Evolutionary conservation across 1,284 basidiomycete species (phyloP).

Genomic region (Limonomyces culmigenus): DNA sequence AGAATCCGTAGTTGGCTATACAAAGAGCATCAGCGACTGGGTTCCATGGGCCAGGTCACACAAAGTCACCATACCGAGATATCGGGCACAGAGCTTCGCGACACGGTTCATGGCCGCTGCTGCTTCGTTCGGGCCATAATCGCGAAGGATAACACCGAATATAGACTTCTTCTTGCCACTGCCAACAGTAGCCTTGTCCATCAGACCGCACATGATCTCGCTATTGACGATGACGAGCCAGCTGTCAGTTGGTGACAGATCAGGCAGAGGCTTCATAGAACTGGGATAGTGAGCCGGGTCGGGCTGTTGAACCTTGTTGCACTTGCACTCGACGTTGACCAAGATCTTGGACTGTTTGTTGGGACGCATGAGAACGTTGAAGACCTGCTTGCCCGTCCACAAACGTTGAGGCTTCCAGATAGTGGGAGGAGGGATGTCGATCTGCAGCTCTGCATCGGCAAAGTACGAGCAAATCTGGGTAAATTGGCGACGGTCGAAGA

Average conservation of each 20-base stretch:
- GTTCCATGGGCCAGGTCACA: not conserved
- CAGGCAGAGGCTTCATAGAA: slow-evolving; percentile 46
- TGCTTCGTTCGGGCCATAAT: slow-evolving; percentile 92
- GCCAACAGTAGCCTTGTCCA: slow-evolving; percentile 97
- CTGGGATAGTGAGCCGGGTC: slow-evolving; percentile 38
- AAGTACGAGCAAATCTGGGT: slow-evolving; percentile 95
- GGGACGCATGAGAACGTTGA: slow-evolving; percentile 92
- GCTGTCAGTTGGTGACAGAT: slow-evolving; percentile 94
- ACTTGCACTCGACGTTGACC: slow-evolving; percentile 95
- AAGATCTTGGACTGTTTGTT: slow-evolving; percentile 73
- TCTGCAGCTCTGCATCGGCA: slow-evolving; percentile 80
- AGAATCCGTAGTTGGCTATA: slow-evolving; percentile 91
- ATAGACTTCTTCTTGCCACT: slow-evolving; percentile 99
- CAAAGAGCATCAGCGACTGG: no score
- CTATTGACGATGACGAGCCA: slow-evolving; percentile 97
- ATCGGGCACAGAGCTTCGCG: slow-evolving; percentile 92
- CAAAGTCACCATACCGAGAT: slow-evolving; percentile 59
- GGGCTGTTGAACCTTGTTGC: slow-evolving; percentile 85
- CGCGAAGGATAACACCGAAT: slow-evolving; percentile 94
- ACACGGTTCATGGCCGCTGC: slow-evolving; percentile 92
- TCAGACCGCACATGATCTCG: slow-evolving; percentile 98
- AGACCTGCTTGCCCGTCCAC: slow-evolving; percentile 99
- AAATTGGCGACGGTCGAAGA: slow-evolving; percentile 91
- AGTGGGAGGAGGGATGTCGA: slow-evolving; percentile 90
- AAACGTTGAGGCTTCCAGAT: slow-evolving; percentile 87